phyloP scores from a whole-genome alignment of 163 green algal genomes.

The Scenedesmus sp. region DNA sequence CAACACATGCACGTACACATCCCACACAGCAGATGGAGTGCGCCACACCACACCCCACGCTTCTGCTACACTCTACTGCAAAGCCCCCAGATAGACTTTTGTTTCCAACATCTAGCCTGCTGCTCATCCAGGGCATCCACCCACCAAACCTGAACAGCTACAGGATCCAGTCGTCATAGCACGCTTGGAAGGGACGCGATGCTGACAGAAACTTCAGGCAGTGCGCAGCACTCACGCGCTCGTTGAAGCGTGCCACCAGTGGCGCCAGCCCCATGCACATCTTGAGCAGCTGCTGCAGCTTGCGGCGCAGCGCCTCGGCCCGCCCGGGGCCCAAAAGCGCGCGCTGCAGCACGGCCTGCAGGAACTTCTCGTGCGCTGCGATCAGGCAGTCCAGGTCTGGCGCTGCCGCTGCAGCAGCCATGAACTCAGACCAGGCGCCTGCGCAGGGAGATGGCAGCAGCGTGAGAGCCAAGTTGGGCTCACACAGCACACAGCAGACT shows the following conservation, averaged over 20 bases:
- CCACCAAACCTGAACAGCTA: no score
- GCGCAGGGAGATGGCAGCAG: background rate
- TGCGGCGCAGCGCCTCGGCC: slow-evolving; percentile 60
- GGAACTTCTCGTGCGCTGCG: slow-evolving; percentile 79
- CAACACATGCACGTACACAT: background rate
- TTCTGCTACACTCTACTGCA: no score
- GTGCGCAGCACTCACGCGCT: slow-evolving; percentile 54
- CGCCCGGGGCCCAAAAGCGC: slow-evolving; percentile 64
- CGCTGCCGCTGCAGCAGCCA: slow-evolving; percentile 51
- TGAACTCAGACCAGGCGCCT: slow-evolving; percentile 66
- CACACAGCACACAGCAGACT: no score
- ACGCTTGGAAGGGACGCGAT: no score
- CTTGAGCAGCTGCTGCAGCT: slow-evolving; percentile 69
- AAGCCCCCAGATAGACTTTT: no score
- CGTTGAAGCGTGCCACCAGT: slow-evolving; percentile 67
- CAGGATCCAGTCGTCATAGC: no score
- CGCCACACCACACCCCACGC: no score
- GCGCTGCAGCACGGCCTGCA: slow-evolving; percentile 77
- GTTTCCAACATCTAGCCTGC: no score
- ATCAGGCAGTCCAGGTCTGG: slow-evolving; percentile 86
- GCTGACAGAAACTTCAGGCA: no score
- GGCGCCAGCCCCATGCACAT: slow-evolving; percentile 73
- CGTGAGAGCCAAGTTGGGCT: no score
- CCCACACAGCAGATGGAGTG: no score
- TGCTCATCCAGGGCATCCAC: no score